Conservation (phyloP, 208 protist genomes). For the Acanthamoeba triangularis region DNA sequence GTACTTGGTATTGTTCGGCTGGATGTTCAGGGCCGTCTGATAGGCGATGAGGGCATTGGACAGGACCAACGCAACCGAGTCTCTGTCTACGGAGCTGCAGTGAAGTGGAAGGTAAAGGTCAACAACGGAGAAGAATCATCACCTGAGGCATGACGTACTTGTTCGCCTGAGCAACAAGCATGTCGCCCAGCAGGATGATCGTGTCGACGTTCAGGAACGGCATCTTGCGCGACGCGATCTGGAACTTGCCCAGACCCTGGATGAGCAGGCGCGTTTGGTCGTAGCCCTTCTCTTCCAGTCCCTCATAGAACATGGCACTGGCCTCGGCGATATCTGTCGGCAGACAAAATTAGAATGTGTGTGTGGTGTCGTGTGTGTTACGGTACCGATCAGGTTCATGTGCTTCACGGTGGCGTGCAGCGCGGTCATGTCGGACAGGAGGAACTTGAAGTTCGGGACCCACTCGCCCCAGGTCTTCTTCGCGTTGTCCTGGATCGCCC, state of each 20-base stretch:
- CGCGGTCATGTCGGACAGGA: neutral
- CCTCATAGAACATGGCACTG: slow-evolving; percentile 32
- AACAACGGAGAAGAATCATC: neutral
- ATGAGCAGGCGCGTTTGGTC: slow-evolving; percentile 14
- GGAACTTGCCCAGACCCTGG: neutral
- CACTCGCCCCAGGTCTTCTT: neutral
- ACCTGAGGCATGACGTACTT: neutral
- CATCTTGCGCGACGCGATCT: slow-evolving; percentile 55
- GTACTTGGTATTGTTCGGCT: slow-evolving; percentile 4
- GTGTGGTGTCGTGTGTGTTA: neutral
- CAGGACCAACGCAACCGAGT: neutral
- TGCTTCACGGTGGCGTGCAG: slow-evolving; percentile 23
- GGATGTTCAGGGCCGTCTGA: neutral
- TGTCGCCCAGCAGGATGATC: slow-evolving; percentile 8
- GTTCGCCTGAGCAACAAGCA: neutral
- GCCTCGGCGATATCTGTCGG: slow-evolving; percentile 48
- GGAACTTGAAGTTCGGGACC: slow-evolving; percentile 32
- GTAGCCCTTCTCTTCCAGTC: slow-evolving; percentile 17
- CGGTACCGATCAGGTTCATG: slow-evolving; percentile 43
- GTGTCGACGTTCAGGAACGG: slow-evolving; percentile 35
- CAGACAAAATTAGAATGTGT: no score
- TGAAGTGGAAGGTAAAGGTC: neutral
- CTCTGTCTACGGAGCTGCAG: neutral
- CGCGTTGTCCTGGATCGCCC: neutral
- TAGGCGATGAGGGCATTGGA: slow-evolving; percentile 37